These are phyloP conservation scores for Penicillium goetzii DNA, from an alignment of 495 filamentous ascomycete species.

Conservation along the genomic window DNA sequence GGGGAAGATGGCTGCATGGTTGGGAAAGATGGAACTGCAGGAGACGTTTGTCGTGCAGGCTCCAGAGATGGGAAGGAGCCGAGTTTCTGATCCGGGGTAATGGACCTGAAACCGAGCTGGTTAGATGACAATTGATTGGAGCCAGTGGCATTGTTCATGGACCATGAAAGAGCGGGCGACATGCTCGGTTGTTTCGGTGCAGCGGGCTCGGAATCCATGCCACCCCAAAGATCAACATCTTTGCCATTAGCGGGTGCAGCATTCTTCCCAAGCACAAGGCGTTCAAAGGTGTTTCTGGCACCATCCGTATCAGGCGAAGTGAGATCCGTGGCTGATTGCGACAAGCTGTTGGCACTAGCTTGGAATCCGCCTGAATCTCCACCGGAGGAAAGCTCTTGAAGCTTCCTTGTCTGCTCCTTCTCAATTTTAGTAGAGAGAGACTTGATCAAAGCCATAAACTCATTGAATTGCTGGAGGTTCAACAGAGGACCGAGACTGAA, in stretches of 20 bases:
- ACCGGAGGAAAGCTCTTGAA: constrained; percentile 75
- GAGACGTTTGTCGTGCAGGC: constrained; percentile 42
- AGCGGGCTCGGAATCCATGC: constrained; percentile 39
- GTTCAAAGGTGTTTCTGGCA: constrained; percentile 77
- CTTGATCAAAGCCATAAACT: constrained; percentile 86
- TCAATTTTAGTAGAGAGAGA: constrained; percentile 78
- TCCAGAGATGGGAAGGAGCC: constrained; percentile 54
- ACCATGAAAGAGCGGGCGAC: constrained; percentile 54
- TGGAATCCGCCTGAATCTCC: constrained; percentile 45
- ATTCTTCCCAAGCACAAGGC: constrained; percentile 74
- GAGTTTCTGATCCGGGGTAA: constrained; percentile 57
- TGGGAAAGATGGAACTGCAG: constrained; percentile 35
- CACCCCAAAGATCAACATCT: constrained; percentile 44
- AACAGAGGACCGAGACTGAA: constrained; percentile 91
- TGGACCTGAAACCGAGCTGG: constrained; percentile 45
- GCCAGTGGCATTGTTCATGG: constrained; percentile 32
- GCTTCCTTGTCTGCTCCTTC: constrained; percentile 81
- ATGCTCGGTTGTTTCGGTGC: constrained; percentile 29
- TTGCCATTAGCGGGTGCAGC: constrained; percentile 30
- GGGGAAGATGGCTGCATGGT: constrained; percentile 40
- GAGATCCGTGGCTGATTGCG: constrained; percentile 27
- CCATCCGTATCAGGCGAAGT: constrained; percentile 38
- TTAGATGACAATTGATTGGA: constrained; percentile 17
- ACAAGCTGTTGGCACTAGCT: constrained; percentile 35
- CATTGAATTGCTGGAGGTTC: constrained; percentile 82